These are phyloP conservation scores for Geosmithia putterillii DNA, from an alignment of 2,329 filamentous ascomycete species.

Conservation along the genomic window DNA sequence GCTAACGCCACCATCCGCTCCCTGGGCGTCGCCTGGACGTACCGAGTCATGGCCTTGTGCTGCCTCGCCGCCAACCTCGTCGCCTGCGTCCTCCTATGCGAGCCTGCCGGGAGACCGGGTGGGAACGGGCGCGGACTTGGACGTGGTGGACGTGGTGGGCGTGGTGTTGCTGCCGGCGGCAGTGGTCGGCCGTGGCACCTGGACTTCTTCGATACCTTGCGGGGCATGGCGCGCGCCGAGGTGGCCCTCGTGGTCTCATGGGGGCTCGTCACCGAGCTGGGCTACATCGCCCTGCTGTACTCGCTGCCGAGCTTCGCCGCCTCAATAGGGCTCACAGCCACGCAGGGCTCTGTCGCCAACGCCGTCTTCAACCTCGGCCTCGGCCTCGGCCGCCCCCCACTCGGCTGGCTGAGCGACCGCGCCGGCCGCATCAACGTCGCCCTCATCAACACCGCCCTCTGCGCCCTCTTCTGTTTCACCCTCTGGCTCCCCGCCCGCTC, in stretches of 20 bases:
- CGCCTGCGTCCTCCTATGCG: slow-evolving; percentile 43
- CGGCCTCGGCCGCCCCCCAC: slow-evolving; percentile 41
- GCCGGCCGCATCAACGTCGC: slow-evolving; percentile 54
- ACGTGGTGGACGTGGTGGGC: too few species aligned
- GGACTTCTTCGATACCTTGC: background rate
- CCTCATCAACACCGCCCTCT: slow-evolving; percentile 19
- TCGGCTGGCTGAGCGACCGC: slow-evolving; percentile 50
- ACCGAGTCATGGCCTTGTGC: slow-evolving; percentile 33
- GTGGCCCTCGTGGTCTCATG: background rate
- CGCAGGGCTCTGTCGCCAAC: slow-evolving; percentile 49
- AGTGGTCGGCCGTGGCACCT: too few species aligned
- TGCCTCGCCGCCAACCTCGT: slow-evolving; percentile 40
- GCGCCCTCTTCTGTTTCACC: slow-evolving; percentile 43
- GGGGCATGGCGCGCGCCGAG: background rate
- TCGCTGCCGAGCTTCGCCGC: slow-evolving; percentile 50
- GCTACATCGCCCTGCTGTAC: slow-evolving; percentile 53
- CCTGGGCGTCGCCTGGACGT: slow-evolving; percentile 42
- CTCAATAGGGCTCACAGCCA: slow-evolving; percentile 41
- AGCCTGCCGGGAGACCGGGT: slow-evolving; percentile 16
- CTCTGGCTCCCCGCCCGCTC: slow-evolving; percentile 49
- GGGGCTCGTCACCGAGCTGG: slow-evolving; percentile 41
- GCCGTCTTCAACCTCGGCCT: slow-evolving; percentile 53
- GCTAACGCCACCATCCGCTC: slow-evolving; percentile 35
- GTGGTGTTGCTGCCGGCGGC: too few species aligned
- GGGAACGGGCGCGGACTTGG: slow-evolving; percentile 4